Percentiles rank a stretch among this genome's conserved stretches.
phyloP scores from a whole-genome alignment of 768 basidiomycete species.

The Chiua virens region DNA sequence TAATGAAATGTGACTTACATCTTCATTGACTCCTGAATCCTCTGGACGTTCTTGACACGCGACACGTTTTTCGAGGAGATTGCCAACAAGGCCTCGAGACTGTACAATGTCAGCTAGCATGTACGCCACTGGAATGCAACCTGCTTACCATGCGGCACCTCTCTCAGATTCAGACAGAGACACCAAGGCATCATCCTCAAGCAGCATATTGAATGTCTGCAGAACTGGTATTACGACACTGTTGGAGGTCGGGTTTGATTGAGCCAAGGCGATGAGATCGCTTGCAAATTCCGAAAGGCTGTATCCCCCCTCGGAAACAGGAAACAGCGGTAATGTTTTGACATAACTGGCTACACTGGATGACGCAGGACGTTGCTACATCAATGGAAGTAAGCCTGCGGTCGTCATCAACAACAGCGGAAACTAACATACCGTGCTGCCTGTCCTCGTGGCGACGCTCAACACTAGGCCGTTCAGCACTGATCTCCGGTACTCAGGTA shows the following conservation, averaged over 20 bases:
- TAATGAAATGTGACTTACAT: slow-evolving; percentile 53
- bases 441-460: slow-evolving; percentile 81
- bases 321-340: slow-evolving; percentile 46
- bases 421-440: slow-evolving; percentile 67
- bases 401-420: slow-evolving; percentile 4
- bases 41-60: slow-evolving; percentile 77
- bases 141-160: slow-evolving; percentile 55
- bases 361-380: slow-evolving; percentile 69
- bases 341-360: slow-evolving; percentile 60
- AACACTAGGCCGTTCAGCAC: slow-evolving; percentile 73
- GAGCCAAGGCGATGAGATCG: slow-evolving; percentile 58
- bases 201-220: slow-evolving; percentile 69
- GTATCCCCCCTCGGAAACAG: slow-evolving; percentile 36
- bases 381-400: slow-evolving; percentile 16
- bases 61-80: slow-evolving; percentile 62
- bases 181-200: slow-evolving; percentile 65
- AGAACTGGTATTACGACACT: slow-evolving; percentile 78
- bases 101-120: slow-evolving; percentile 29
- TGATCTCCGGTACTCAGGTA: slow-evolving; percentile 58
- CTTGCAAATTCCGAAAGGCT: slow-evolving; percentile 50
- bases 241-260: slow-evolving; percentile 60
- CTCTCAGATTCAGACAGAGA: slow-evolving; percentile 43
- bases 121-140: slow-evolving; percentile 11
- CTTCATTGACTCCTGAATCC: slow-evolving; percentile 81
- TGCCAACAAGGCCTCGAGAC: slow-evolving; percentile 52